Evolutionary conservation across 2,329 filamentous ascomycete species (phyloP).

Genomic region (Zymoseptoria pseudotritici): DNA sequence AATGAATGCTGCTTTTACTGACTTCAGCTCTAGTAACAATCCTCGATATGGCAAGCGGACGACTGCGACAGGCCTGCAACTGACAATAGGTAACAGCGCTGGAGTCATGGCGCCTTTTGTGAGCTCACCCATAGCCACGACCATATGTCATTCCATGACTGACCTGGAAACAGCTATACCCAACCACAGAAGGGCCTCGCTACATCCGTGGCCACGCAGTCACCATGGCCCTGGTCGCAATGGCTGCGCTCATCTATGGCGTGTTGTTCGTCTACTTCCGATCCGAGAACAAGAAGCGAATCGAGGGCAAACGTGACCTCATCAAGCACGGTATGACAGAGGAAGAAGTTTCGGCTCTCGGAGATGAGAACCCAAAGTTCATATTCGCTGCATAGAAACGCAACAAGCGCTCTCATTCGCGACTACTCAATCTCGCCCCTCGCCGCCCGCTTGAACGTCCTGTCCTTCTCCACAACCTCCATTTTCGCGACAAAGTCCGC

Average conservation of each 20-base stretch:
- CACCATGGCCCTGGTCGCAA: slow-evolving; percentile 43
- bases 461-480: slow-evolving; percentile 8
- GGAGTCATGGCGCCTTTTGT: slow-evolving; percentile 44
- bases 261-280: slow-evolving; percentile 30
- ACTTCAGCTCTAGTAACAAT: slow-evolving; percentile 50
- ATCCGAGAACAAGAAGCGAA: slow-evolving; percentile 32
- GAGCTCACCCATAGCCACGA: slow-evolving; percentile 19
- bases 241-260: slow-evolving; percentile 32
- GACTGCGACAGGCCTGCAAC: slow-evolving; percentile 62
- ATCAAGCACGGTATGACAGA: slow-evolving; percentile 35
- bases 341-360: slow-evolving; percentile 38
- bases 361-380: slow-evolving; percentile 40
- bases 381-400: slow-evolving; percentile 31
- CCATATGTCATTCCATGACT: neutral
- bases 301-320: slow-evolving; percentile 35
- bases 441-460: slow-evolving; percentile 9
- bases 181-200: slow-evolving; percentile 36
- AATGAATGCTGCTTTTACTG: neutral
- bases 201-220: slow-evolving; percentile 48
- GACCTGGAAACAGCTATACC: slow-evolving; percentile 35
- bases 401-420: neutral
- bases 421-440: neutral
- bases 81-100: slow-evolving; percentile 60
- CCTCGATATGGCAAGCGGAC: slow-evolving; percentile 71
- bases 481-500: slow-evolving; percentile 12